A percentile compares a stretch with the other conserved stretches of the same genome.
These are phyloP conservation scores for Populus pruinosa DNA, from an alignment of 345 rosid genomes.

Conservation along the genomic window DNA sequence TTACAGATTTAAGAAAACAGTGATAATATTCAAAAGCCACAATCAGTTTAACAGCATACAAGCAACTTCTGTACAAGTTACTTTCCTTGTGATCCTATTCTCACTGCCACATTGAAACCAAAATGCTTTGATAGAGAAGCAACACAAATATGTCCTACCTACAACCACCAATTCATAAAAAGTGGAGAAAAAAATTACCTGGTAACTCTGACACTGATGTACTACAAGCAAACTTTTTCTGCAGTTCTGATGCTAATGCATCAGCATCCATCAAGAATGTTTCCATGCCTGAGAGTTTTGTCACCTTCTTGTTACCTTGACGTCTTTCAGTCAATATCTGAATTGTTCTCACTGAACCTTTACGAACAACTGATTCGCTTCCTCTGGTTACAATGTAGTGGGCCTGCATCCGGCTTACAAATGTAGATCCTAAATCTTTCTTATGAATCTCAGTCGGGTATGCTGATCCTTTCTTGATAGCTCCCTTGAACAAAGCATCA, in stretches of 20 bases:
- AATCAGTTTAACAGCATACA: neutral
- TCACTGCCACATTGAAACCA: neutral
- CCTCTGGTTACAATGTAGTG: constrained; percentile 73
- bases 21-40: neutral
- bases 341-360: constrained; percentile 71
- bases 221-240: constrained; percentile 97
- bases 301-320: constrained; percentile 91
- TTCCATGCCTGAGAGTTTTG: constrained; percentile 76
- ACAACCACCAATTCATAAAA: neutral
- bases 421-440: constrained; percentile 68
- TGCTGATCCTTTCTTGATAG: constrained; percentile 82
- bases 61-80: neutral
- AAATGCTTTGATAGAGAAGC: neutral
- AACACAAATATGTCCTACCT: neutral
- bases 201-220: constrained; percentile 78
- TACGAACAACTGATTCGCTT: constrained; percentile 66
- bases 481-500: constrained; percentile 88
- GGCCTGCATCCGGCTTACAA: constrained; percentile 80
- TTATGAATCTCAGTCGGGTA: constrained; percentile 89
- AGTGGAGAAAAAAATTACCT: constrained; percentile 33
- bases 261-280: constrained; percentile 79
- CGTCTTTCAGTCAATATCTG: constrained; percentile 89
- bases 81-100: neutral
- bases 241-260: constrained; percentile 84
- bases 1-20: too few relatives aligned